Evolutionary conservation across 371 early-diverging fungal species (phyloP), one percentile per base, ranked within the genome.

Genomic region (Actinomortierella ambigua): DNA sequence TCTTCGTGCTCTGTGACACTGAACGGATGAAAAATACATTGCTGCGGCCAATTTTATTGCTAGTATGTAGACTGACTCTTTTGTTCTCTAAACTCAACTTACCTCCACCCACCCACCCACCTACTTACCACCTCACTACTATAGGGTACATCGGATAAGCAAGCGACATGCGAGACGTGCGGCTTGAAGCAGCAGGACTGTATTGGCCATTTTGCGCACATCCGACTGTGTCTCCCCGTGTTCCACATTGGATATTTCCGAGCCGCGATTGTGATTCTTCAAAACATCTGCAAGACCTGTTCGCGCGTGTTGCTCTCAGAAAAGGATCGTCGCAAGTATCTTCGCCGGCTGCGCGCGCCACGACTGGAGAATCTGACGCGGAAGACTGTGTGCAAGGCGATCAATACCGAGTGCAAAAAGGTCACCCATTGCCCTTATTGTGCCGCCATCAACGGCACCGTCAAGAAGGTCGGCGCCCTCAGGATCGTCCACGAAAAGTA

Each of bases 161-260:
- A 79, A 15, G 85, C 81, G 13, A 75, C 78, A 1, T 99, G 99
- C 82, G 89, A 90, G 42, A 99, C 99, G 3, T 99, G 99, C 77
- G 92, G 91, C 11, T 88, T 93, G 71, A 84, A 81, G 53, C 82
- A 96, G 77, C 83, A 90, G 65, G 95, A 97, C 53, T 99, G 99
- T 81, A 89, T 94, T 47, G 99, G 99, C 34, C 99, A 99, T 81
- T 99, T 93, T 86, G 99, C 99, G 24, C 91, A 95, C 75, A 85
- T 99, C 39, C 90, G 94, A 50, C 86, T 99, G 8, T 89, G 89
- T 27, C 83, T 99, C 42, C 99, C 99, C 3, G 96, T 99, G 15
- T 99, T 98, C 76, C 99, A 99, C 70, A 92, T 95, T 75, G 99
- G 99, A 53, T 97, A 95, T 70, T 97, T 99, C 69, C 91, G 95